phyloP scores from a whole-genome alignment of 768 basidiomycete genomes.

The Lentinus brumalis region DNA sequence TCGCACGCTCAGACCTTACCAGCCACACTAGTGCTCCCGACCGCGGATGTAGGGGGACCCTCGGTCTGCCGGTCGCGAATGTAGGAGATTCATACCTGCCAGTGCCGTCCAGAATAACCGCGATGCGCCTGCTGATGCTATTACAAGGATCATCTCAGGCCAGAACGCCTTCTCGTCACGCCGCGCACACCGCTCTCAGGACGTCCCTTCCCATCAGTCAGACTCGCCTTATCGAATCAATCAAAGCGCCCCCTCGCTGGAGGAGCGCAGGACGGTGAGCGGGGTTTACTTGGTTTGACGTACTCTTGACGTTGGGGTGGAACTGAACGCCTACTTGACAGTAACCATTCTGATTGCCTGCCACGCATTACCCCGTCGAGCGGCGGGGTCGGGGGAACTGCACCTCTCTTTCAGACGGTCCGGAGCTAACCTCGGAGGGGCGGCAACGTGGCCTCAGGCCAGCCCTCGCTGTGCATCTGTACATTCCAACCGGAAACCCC shows the following conservation, averaged over 20 bases:
- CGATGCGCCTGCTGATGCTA: slow-evolving; percentile 13
- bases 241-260: slow-evolving; percentile 17
- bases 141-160: slow-evolving; percentile 16
- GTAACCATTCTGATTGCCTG: slow-evolving; percentile 20
- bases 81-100: slow-evolving; percentile 11
- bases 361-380: slow-evolving; percentile 10
- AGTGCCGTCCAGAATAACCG: slow-evolving; percentile 7
- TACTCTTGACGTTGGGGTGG: slow-evolving; percentile 23
- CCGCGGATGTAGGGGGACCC: neutral
- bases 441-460: neutral
- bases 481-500: neutral
- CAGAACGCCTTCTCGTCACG: slow-evolving; percentile 20
- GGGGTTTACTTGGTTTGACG: slow-evolving; percentile 15
- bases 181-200: slow-evolving; percentile 17
- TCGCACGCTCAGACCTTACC: slow-evolving; percentile 8
- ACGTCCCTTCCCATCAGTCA: slow-evolving; percentile 23
- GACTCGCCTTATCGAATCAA: slow-evolving; percentile 21
- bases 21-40: neutral
- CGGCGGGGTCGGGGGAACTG: slow-evolving; percentile 8
- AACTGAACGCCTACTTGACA: slow-evolving; percentile 19
- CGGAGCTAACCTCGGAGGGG: neutral
- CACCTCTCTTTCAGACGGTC: neutral
- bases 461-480: neutral
- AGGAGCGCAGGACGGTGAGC: slow-evolving; percentile 1
- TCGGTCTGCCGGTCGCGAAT: slow-evolving; percentile 13